These are phyloP conservation scores for Coniferiporia weirii DNA, from an alignment of 1,284 basidiomycete genomes.

Conservation along the genomic window DNA sequence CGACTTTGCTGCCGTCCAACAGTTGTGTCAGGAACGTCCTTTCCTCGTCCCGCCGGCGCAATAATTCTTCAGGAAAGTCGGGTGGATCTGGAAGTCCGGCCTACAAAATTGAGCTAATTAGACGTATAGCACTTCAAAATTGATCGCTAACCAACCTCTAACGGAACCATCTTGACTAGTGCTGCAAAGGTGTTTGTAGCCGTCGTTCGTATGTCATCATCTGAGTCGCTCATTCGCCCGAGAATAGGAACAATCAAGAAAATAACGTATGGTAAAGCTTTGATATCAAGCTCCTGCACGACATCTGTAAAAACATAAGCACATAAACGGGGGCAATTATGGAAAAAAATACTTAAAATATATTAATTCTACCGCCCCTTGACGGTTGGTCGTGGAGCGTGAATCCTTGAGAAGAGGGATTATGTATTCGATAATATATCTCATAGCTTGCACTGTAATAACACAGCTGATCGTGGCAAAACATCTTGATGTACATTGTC, in stretches of 20 bases:
- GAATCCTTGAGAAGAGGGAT: constrained; percentile 87
- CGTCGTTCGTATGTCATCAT: constrained; percentile 87
- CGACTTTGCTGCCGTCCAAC: constrained; percentile 91
- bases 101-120: constrained; percentile 34
- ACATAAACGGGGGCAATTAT: constrained; percentile 9
- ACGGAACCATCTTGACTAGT: constrained; percentile 98
- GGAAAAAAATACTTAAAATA: constrained; percentile 61
- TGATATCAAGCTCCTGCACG: constrained; percentile 88
- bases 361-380: constrained; percentile 87
- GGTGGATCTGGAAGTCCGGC: constrained; percentile 93
- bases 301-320: constrained; percentile 55
- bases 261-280: constrained; percentile 94
- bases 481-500: constrained; percentile 82
- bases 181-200: constrained; percentile 97
- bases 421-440: constrained; percentile 78
- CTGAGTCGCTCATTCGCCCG: constrained; percentile 94
- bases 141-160: constrained; percentile 61
- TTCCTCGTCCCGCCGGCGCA: constrained; percentile 84
- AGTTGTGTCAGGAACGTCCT: constrained; percentile 92
- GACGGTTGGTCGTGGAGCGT: constrained; percentile 70
- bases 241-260: constrained; percentile 96
- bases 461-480: constrained; percentile 86
- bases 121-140: neutral
- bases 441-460: constrained; percentile 84
- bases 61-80: constrained; percentile 86